phyloP scores from a whole-genome alignment of 441 rosid genomes.

The Theobroma grandiflorum region DNA sequence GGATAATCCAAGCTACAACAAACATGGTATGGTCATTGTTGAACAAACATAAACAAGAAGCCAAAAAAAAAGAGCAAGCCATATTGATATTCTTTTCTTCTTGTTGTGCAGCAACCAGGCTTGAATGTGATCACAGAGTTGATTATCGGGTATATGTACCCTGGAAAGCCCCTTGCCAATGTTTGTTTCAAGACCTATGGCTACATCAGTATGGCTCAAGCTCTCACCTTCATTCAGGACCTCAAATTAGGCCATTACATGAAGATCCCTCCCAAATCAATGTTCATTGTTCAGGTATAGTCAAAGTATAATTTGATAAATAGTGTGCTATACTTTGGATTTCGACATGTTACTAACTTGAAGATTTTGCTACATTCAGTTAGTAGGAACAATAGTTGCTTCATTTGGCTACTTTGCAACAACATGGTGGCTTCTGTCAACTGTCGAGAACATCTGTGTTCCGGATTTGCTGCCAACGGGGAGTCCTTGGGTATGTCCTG shows the following conservation, averaged over 20 bases:
- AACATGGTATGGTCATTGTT: slow-evolving; percentile 26
- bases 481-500: slow-evolving; percentile 95
- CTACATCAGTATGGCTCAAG: slow-evolving; percentile 81
- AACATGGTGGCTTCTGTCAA: slow-evolving; percentile 79
- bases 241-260: slow-evolving; percentile 86
- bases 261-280: slow-evolving; percentile 83
- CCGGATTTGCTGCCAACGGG: slow-evolving; percentile 60
- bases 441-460: slow-evolving; percentile 65
- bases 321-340: neutral
- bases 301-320: neutral
- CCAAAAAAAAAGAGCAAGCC: neutral
- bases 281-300: slow-evolving; percentile 74
- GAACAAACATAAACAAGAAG: neutral
- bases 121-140: slow-evolving; percentile 47
- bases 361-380: slow-evolving; percentile 33
- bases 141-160: slow-evolving; percentile 41
- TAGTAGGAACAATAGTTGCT: slow-evolving; percentile 70
- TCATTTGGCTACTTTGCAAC: slow-evolving; percentile 68
- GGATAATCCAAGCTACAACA: slow-evolving; percentile 40
- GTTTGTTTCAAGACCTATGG: slow-evolving; percentile 83
- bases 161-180: slow-evolving; percentile 47
- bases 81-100: neutral
- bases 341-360: neutral
- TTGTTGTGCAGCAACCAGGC: slow-evolving; percentile 32
- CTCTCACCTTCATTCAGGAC: slow-evolving; percentile 58